phyloP scores from a whole-genome alignment of 352 stramenopile genomes.

The Globisporangium okanoganense region DNA sequence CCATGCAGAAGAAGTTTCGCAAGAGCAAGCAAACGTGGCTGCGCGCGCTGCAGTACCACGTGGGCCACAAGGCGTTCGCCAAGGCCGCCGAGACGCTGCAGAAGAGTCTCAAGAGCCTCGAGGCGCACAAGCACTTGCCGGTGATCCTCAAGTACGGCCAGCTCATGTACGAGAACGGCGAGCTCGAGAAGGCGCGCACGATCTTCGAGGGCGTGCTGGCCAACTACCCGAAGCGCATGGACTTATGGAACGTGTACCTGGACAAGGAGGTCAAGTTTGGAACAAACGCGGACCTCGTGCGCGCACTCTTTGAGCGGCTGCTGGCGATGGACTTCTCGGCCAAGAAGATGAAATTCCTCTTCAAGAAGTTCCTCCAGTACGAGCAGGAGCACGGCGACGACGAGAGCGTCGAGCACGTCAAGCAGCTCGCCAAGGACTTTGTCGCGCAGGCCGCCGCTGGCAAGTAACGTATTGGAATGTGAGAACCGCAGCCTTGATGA shows the following conservation, averaged over 20 bases:
- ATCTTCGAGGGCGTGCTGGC: conserved; percentile 94
- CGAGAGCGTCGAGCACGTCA: conserved; percentile 87
- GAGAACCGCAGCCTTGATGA: not conserved
- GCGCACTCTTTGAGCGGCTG: conserved; percentile 90
- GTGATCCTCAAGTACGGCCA: conserved; percentile 95
- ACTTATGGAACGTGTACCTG: conserved; percentile 96
- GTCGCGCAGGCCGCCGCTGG: conserved; percentile 65
- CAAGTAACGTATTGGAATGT: conserved; percentile 24
- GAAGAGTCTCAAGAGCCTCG: conserved; percentile 89
- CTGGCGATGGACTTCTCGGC: conserved; percentile 93
- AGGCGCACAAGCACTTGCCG: conserved; percentile 92
- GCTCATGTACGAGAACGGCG: conserved; percentile 93
- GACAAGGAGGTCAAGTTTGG: conserved; percentile 97
- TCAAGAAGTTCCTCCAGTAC: conserved; percentile 96
- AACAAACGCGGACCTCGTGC: conserved; percentile 70
- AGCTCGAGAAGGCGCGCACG: conserved; percentile 92
- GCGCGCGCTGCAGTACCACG: conserved; percentile 79
- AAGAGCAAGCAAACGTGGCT: conserved; percentile 90
- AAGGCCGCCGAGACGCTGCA: conserved; percentile 89
- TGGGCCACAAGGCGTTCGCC: conserved; percentile 65
- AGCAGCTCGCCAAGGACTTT: conserved; percentile 93
- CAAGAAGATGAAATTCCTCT: conserved; percentile 98
- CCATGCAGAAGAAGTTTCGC: conserved; percentile 92
- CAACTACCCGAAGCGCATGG: conserved; percentile 95
- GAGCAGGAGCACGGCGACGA: conserved; percentile 92